A percentile compares a stretch with the other conserved stretches of the same genome.
phyloP scores from a whole-genome alignment of 371 early-diverging fungal species.

The Mortierella sp. region DNA sequence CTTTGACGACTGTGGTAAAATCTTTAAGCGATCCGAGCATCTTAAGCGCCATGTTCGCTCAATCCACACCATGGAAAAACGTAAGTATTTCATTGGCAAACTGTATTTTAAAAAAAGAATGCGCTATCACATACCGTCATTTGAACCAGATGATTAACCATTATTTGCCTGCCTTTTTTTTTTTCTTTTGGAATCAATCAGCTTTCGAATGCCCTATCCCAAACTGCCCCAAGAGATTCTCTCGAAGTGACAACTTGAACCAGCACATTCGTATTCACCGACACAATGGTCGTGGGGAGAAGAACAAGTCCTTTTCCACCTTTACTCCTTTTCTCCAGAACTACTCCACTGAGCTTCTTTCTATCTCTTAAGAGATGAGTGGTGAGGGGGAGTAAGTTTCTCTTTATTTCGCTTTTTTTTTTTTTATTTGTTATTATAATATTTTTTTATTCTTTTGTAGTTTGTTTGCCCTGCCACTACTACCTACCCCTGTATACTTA shows the following conservation, averaged over 20 bases:
- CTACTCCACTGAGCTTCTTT: conserved; percentile 41
- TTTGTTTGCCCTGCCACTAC: not conserved
- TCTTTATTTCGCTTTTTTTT: not conserved
- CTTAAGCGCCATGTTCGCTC: conserved; percentile 82
- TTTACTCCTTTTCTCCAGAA: conserved; percentile 48
- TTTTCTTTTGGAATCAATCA: conserved; percentile 18
- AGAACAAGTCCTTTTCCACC: conserved; percentile 37
- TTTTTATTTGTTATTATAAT: conserved; percentile 5
- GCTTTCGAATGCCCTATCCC: conserved; percentile 76
- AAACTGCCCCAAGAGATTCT: conserved; percentile 86
- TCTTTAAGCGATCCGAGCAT: conserved; percentile 89
- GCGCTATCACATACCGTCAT: not conserved
- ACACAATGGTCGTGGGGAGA: conserved; percentile 59
- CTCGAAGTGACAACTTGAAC: conserved; percentile 87
- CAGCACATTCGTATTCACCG: conserved; percentile 79
- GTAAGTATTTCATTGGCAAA: conserved; percentile 51
- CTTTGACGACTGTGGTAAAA: conserved; percentile 74
- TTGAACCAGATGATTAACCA: not conserved
- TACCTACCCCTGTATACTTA: not conserved
- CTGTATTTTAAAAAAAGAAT: conserved; percentile 5
- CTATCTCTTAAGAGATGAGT: conserved; percentile 13
- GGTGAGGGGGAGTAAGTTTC: no score
- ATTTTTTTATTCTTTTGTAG: not conserved
- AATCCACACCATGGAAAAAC: conserved; percentile 71
- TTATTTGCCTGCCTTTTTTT: not conserved